These are phyloP conservation scores for Candida maesae DNA, from an alignment of 805 yeast species.

Conservation along the genomic window DNA sequence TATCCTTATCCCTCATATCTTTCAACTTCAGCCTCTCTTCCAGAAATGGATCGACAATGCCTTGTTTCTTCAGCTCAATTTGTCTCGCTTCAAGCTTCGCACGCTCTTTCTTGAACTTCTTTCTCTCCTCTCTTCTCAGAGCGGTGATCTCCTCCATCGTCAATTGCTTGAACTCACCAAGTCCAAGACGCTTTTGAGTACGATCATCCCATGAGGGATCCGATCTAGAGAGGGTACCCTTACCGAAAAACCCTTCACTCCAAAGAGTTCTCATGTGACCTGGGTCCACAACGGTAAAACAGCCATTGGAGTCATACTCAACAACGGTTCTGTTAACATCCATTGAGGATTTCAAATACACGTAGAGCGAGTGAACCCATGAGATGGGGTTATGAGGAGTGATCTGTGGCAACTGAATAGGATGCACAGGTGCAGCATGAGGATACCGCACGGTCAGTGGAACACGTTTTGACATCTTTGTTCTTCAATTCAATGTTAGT, in stretches of 20 bases:
- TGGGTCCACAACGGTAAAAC: conserved; percentile 35
- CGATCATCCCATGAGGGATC: conserved; percentile 90
- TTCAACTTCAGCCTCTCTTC: conserved; percentile 31
- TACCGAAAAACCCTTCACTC: conserved; percentile 90
- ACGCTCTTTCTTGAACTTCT: conserved; percentile 66
- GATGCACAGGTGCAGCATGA: conserved; percentile 57
- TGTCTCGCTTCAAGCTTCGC: conserved; percentile 51
- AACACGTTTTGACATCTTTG: conserved; percentile 34
- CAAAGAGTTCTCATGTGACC: conserved; percentile 58
- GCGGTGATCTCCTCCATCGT: conserved; percentile 77
- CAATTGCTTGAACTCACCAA: conserved; percentile 33
- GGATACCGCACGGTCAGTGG: conserved; percentile 33
- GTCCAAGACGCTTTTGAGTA: conserved; percentile 50
- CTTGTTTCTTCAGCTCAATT: conserved; percentile 37
- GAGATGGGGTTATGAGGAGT: conserved; percentile 68
- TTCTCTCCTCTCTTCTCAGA: conserved; percentile 65
- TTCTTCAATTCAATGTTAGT: conserved; percentile 7
- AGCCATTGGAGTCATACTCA: conserved; percentile 31
- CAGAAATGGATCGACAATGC: conserved; percentile 34
- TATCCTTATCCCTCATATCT: conserved; percentile 30
- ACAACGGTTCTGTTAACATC: conserved; percentile 19
- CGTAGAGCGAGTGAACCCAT: conserved; percentile 44
- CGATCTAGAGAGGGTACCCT: conserved; percentile 82
- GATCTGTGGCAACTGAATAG: conserved; percentile 46
- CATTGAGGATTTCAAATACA: conserved; percentile 27